Percentiles rank a stretch among this genome's conserved stretches.
These are phyloP conservation scores for Fraxinus platypoda DNA, from an alignment of 305 asterid genomes.

Conservation along the genomic window DNA sequence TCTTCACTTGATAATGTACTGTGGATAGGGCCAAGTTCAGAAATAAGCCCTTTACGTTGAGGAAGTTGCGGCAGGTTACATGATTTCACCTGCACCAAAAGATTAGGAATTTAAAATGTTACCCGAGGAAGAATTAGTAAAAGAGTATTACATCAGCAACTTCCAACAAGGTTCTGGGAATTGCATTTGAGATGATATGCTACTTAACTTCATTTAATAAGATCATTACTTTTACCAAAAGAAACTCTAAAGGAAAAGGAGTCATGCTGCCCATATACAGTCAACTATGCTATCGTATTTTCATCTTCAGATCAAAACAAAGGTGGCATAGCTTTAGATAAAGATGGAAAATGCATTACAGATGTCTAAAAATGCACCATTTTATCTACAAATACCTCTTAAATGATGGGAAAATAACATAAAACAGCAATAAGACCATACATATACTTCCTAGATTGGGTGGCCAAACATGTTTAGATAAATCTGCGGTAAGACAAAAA, in stretches of 20 bases:
- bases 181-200: neutral
- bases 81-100: constrained; percentile 56
- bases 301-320: constrained; percentile 1
- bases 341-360: neutral
- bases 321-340: constrained; percentile 1
- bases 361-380: neutral
- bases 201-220: constrained; percentile 2
- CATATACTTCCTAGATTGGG: constrained; percentile 1
- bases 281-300: neutral
- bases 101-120: neutral
- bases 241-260: neutral
- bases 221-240: neutral
- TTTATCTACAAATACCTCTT: neutral
- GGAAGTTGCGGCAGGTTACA: constrained; percentile 79
- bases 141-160: constrained; percentile 8
- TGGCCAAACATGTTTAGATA: neutral
- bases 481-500: neutral
- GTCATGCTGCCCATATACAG: neutral
- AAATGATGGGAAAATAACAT: neutral
- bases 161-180: neutral
- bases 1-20: constrained; percentile 52
- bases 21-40: constrained; percentile 69
- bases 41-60: constrained; percentile 52
- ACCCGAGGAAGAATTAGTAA: neutral
- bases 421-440: constrained; percentile 7